Conservation (phyloP, 495 filamentous ascomycete species). For the Aspergillus taichungensis region DNA sequence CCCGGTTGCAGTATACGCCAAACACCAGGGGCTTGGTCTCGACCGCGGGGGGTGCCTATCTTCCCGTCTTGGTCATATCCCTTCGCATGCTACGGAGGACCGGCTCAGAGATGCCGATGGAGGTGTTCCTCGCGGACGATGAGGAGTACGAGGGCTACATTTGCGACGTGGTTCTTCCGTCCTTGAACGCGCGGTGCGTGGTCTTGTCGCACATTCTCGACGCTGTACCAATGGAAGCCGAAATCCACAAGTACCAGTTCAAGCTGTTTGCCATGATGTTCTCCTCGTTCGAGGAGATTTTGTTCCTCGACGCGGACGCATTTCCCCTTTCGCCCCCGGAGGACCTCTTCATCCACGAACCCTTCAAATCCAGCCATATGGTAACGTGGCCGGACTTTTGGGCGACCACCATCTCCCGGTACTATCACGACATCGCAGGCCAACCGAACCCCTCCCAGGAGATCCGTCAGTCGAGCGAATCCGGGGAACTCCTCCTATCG, state of each 20-base stretch:
- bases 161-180: constrained; percentile 39
- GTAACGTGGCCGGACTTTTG: constrained; percentile 52
- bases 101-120: constrained; percentile 44
- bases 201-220: constrained; percentile 28
- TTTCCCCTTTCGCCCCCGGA: constrained; percentile 42
- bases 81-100: constrained; percentile 44
- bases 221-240: constrained; percentile 13
- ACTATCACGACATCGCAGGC: constrained; percentile 41
- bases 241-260: constrained; percentile 40
- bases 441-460: constrained; percentile 19
- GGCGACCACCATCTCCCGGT: constrained; percentile 36
- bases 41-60: constrained; percentile 26
- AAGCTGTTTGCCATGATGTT: constrained; percentile 47
- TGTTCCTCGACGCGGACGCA: constrained; percentile 47
- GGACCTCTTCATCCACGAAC: constrained; percentile 32
- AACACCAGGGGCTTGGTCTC: constrained; percentile 38
- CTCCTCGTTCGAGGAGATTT: constrained; percentile 44
- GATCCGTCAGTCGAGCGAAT: constrained; percentile 36
- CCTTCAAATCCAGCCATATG: constrained; percentile 36
- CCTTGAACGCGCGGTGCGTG: constrained; percentile 41
- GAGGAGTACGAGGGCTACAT: constrained; percentile 39
- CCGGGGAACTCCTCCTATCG: constrained; percentile 45
- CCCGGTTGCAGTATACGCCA: constrained; percentile 25
- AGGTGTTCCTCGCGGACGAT: constrained; percentile 42
- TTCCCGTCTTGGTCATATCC: constrained; percentile 38